These are phyloP conservation scores for Allium sativum DNA, from an alignment of 106 monocot genomes.

Conservation along the genomic window DNA sequence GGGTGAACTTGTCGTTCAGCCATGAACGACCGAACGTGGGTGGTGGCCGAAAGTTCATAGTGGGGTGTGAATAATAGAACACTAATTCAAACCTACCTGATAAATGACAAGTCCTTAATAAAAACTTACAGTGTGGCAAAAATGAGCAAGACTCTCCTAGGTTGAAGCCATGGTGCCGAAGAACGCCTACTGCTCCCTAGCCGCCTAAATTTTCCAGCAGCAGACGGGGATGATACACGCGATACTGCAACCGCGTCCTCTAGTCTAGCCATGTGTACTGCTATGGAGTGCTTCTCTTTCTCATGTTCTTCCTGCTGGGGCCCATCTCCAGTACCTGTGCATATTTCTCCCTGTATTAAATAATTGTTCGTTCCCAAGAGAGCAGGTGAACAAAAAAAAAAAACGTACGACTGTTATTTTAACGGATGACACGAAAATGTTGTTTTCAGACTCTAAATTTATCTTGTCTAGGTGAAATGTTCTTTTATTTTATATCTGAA, in stretches of 20 bases:
- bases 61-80: neutral
- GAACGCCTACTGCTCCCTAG: slow-evolving; percentile 14
- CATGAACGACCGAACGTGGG: too few relatives aligned
- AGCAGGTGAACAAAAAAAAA: too few relatives aligned
- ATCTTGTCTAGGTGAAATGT: too few relatives aligned
- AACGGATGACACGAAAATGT: neutral
- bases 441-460: neutral
- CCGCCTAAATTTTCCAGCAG: slow-evolving; percentile 9
- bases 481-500: too few relatives aligned
- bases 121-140: slow-evolving; percentile 55
- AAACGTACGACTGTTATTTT: neutral
- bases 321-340: slow-evolving; percentile 3
- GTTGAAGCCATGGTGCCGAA: slow-evolving; percentile 33
- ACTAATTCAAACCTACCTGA: too few relatives aligned
- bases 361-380: too few relatives aligned
- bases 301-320: neutral
- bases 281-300: slow-evolving; percentile 7
- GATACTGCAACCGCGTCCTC: neutral
- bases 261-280: slow-evolving; percentile 2
- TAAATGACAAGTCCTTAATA: too few relatives aligned
- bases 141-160: slow-evolving; percentile 33
- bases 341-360: too few relatives aligned
- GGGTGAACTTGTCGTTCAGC: too few relatives aligned
- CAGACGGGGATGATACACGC: slow-evolving; percentile 5
- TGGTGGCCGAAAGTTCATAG: neutral